These are phyloP conservation scores for Lophiotrema nucula DNA, from an alignment of 495 filamentous ascomycete genomes.

Conservation along the genomic window DNA sequence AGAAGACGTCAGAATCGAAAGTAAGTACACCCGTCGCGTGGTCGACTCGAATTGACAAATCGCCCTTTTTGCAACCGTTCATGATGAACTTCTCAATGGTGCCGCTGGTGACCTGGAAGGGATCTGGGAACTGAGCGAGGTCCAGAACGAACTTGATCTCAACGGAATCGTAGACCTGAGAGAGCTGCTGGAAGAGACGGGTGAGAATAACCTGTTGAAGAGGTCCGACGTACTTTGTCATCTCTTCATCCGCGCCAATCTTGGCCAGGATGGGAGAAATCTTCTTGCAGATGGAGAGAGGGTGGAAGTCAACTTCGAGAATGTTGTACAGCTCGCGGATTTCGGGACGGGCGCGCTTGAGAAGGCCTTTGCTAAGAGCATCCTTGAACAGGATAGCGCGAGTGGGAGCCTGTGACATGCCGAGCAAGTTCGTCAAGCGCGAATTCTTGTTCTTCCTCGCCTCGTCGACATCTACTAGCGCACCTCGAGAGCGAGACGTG, in stretches of 20 bases:
- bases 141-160: conserved; percentile 91
- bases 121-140: conserved; percentile 93
- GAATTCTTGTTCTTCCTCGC: conserved; percentile 98
- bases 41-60: conserved; percentile 92
- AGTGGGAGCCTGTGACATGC: conserved; percentile 84
- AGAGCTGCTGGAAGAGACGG: conserved; percentile 96
- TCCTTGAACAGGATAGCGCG: conserved; percentile 92
- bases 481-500: conserved; percentile 91
- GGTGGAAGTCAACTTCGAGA: conserved; percentile 98
- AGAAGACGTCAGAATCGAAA: conserved; percentile 97
- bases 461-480: conserved; percentile 94
- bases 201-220: conserved; percentile 98
- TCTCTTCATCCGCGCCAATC: conserved; percentile 91
- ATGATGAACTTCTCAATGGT: conserved; percentile 99
- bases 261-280: conserved; percentile 92
- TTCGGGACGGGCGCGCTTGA: conserved; percentile 86
- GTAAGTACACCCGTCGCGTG: conserved; percentile 91
- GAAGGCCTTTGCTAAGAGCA: conserved; percentile 86
- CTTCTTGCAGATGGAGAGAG: conserved; percentile 97
- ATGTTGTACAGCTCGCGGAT: conserved; percentile 97
- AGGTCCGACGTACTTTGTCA: conserved; percentile 92
- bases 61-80: conserved; percentile 99
- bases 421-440: conserved; percentile 89
- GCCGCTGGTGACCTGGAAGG: conserved; percentile 85
- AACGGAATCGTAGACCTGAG: conserved; percentile 98